Conservation (phyloP, 495 filamentous ascomycete species). For the Amphirosellinia nigrospora region DNA sequence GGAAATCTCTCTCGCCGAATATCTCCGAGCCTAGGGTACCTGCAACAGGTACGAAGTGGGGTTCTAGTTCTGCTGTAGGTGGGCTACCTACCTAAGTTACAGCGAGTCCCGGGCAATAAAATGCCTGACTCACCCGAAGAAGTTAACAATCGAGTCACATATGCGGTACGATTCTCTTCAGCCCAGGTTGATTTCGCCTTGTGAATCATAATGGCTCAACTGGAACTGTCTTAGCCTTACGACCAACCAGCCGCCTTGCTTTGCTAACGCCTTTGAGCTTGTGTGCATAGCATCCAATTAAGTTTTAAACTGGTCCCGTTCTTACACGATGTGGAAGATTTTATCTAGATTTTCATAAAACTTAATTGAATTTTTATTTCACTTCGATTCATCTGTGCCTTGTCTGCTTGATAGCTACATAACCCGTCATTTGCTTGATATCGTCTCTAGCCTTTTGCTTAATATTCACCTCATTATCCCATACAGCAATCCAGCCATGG, state of each 20-base stretch:
- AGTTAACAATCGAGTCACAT: slow-evolving; percentile 2
- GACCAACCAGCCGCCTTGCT: not conserved
- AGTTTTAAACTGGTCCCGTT: not conserved
- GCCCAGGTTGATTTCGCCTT: not conserved
- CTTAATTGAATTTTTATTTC: not conserved
- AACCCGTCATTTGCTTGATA: not conserved
- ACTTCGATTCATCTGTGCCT: not conserved
- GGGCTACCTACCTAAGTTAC: not conserved
- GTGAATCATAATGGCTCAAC: slow-evolving; percentile 19
- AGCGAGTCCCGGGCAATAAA: not conserved
- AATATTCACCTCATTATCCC: not conserved
- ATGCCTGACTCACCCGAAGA: slow-evolving; percentile 20
- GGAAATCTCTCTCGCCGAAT: slow-evolving; percentile 27
- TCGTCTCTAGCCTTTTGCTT: not conserved
- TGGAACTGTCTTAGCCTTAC: no score
- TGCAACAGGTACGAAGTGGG: not conserved
- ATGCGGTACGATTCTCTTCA: not conserved
- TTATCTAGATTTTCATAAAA: not conserved
- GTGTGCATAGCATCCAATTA: not conserved
- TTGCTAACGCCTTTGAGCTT: not conserved
- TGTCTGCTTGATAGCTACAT: not conserved
- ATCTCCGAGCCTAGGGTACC: slow-evolving; percentile 31
- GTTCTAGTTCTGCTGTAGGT: not conserved
- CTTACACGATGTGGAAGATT: not conserved
- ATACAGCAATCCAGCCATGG: slow-evolving; percentile 25